A percentile compares a stretch with the other conserved stretches of the same genome.
Evolutionary conservation across 441 rosid species (phyloP).

Genomic region (Croton setiger): DNA sequence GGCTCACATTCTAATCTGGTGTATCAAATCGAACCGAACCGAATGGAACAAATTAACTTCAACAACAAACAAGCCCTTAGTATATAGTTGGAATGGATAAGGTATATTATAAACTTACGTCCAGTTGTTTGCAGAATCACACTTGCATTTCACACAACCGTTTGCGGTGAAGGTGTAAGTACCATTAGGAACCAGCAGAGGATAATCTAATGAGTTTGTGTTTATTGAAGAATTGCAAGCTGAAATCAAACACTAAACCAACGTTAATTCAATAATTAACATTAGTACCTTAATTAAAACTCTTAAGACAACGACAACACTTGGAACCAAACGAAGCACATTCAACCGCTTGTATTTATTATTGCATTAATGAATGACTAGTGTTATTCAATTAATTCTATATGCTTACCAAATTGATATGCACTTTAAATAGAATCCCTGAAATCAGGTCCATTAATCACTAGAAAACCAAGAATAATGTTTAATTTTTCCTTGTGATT

Average conservation of each 20-base stretch:
- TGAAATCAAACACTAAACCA: conserved; percentile 26
- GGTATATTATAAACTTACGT: conserved; percentile 41
- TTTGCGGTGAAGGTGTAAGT: conserved; percentile 62
- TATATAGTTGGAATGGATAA: neutral
- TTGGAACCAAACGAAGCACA: too few species aligned
- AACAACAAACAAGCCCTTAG: neutral
- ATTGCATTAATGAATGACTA: too few species aligned
- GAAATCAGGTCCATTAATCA: too few species aligned
- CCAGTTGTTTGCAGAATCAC: conserved; percentile 50
- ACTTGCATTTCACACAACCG: conserved; percentile 60
- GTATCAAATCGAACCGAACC: conserved; percentile 9
- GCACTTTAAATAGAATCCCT: too few species aligned
- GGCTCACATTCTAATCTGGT: conserved; percentile 67
- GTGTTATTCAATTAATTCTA: too few species aligned
- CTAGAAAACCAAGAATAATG: too few species aligned
- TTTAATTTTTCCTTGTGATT: too few species aligned
- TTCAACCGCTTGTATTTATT: too few species aligned
- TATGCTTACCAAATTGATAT: too few species aligned
- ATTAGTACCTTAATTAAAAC: too few species aligned
- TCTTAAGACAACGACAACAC: too few species aligned
- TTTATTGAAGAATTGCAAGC: conserved; percentile 67
- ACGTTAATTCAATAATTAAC: neutral
- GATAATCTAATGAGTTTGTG: conserved; percentile 46
- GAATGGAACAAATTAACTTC: conserved; percentile 1
- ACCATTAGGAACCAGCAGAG: conserved; percentile 48